Evolutionary conservation across 2,329 filamentous ascomycete genomes (phyloP).

Genomic region (Colletotrichum chlorophyti): DNA sequence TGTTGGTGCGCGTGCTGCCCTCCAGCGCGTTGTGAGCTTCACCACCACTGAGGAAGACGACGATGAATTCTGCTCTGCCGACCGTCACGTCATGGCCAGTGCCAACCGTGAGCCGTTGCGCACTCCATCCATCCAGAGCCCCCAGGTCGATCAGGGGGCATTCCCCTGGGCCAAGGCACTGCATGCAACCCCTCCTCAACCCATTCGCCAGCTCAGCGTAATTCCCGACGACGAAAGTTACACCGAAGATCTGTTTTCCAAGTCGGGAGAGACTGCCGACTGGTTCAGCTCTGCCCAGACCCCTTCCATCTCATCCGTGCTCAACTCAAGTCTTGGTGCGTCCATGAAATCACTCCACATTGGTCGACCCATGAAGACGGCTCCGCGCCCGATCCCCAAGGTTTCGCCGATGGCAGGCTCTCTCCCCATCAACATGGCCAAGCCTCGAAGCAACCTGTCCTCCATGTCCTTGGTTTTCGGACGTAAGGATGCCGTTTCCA

Average conservation of each 20-base stretch:
- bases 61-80: slow-evolving; percentile 91
- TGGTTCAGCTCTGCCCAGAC: slow-evolving; percentile 83
- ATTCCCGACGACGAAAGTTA: slow-evolving; percentile 84
- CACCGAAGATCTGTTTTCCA: slow-evolving; percentile 84
- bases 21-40: slow-evolving; percentile 85
- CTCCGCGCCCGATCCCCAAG: slow-evolving; percentile 56
- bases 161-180: slow-evolving; percentile 97
- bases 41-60: slow-evolving; percentile 90
- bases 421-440: slow-evolving; percentile 79
- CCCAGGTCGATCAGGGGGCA: slow-evolving; percentile 78
- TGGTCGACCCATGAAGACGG: slow-evolving; percentile 49
- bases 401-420: slow-evolving; percentile 70
- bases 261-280: slow-evolving; percentile 73
- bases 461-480: slow-evolving; percentile 84
- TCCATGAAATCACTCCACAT: slow-evolving; percentile 80
- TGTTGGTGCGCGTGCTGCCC: slow-evolving; percentile 75
- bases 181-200: slow-evolving; percentile 74
- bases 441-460: slow-evolving; percentile 71
- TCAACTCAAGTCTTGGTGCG: slow-evolving; percentile 81
- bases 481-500: slow-evolving; percentile 81
- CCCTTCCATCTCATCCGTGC: slow-evolving; percentile 81
- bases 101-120: slow-evolving; percentile 94
- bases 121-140: slow-evolving; percentile 92
- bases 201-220: slow-evolving; percentile 82
- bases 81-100: slow-evolving; percentile 78